Conservation (phyloP, 1,284 basidiomycete genomes). For the Puccinia horiana region DNA sequence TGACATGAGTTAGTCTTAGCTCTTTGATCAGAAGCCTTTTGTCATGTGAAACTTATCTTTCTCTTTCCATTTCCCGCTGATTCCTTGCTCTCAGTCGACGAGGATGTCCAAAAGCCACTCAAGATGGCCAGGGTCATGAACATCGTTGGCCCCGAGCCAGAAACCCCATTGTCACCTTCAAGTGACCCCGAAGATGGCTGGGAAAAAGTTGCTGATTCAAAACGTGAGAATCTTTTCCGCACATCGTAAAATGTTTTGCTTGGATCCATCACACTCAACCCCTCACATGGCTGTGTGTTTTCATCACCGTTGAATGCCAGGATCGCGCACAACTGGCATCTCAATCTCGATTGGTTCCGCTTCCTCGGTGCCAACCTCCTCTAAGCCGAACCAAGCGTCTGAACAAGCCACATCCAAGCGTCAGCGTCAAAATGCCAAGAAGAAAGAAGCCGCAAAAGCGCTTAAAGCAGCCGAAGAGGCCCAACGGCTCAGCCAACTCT, state of each 20-base stretch:
- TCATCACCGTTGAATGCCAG: background rate
- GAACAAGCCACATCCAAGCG: conserved; percentile 27
- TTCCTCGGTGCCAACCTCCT: background rate
- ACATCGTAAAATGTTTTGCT: background rate
- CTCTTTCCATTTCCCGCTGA: background rate
- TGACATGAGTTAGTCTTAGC: conserved; percentile 35
- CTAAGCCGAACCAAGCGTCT: background rate
- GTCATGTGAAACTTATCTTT: background rate
- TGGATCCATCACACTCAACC: background rate
- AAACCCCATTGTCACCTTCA: conserved; percentile 6
- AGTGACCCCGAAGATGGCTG: conserved; percentile 42
- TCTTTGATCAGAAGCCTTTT: background rate
- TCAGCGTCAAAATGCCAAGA: conserved; percentile 47
- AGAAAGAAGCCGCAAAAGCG: conserved; percentile 46
- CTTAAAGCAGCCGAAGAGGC: conserved; percentile 36
- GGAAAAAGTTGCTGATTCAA: conserved; percentile 42
- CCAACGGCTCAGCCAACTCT: conserved; percentile 27
- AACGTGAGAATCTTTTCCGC: conserved; percentile 2
- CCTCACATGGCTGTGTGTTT: background rate
- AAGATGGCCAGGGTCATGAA: conserved; percentile 47
- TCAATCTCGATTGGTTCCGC: background rate
- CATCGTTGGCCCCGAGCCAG: conserved; percentile 29
- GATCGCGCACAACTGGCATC: background rate
- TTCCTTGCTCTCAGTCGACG: conserved; percentile 23
- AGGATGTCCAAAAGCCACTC: conserved; percentile 35